A percentile compares a stretch with the other conserved stretches of the same genome.
Evolutionary conservation across 2,329 filamentous ascomycete species (phyloP).

Genomic region (Podosphaera xanthii): DNA sequence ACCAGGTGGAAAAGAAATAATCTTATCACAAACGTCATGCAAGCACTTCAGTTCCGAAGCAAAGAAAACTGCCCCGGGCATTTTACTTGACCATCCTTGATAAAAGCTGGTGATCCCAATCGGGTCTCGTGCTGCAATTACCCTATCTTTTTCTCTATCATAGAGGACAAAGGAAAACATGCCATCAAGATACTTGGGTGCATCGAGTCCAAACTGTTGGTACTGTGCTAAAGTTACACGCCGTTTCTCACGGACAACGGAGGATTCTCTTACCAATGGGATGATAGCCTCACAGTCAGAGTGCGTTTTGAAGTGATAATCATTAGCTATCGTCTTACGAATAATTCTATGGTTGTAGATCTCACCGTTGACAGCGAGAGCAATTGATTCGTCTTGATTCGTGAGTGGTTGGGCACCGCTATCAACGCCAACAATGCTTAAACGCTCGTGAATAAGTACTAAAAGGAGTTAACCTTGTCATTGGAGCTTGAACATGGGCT

Average conservation of each 20-base stretch:
- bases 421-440: slow-evolving; percentile 89
- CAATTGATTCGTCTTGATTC: slow-evolving; percentile 70
- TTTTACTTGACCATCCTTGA: slow-evolving; percentile 69
- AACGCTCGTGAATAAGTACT: slow-evolving; percentile 92
- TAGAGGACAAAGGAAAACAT: slow-evolving; percentile 99
- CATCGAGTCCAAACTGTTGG: slow-evolving; percentile 73
- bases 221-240: slow-evolving; percentile 33
- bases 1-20: slow-evolving; percentile 80
- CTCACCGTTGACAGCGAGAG: slow-evolving; percentile 94
- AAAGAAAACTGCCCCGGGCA: slow-evolving; percentile 76
- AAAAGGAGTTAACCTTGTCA: slow-evolving; percentile 10
- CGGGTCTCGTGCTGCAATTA: slow-evolving; percentile 82
- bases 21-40: slow-evolving; percentile 82
- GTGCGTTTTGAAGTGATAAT: slow-evolving; percentile 94
- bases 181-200: slow-evolving; percentile 82
- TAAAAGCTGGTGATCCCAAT: slow-evolving; percentile 97
- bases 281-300: slow-evolving; percentile 99
- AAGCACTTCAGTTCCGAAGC: slow-evolving; percentile 92
- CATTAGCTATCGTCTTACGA: slow-evolving; percentile 61
- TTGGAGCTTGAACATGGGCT: neutral
- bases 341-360: slow-evolving; percentile 98
- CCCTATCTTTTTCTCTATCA: slow-evolving; percentile 82
- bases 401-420: slow-evolving; percentile 87
- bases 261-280: slow-evolving; percentile 44
- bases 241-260: neutral